Base-by-base conservation (phyloP, 371 early-diverging fungal genomes). In the Batkoa obscura region DNA sequence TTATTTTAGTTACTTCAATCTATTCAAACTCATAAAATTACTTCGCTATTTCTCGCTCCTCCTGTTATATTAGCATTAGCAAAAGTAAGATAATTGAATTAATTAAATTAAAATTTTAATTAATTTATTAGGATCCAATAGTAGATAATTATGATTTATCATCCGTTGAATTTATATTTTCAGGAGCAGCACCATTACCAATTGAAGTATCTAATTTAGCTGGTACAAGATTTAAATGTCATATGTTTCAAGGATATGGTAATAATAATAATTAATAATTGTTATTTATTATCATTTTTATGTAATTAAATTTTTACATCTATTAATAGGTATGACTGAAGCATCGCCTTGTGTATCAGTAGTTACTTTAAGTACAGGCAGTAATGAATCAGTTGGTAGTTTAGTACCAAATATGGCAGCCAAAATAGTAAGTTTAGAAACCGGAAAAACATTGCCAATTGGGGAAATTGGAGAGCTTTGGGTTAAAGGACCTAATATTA, bases 141-240 rank as follows among this genome's bases (percentile, higher is more conserved):
- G 83, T 84, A 9, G 66, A 68, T n/a, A 63, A 80, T 6, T 84
- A 73, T 59, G 73, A 86, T 57, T 58, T 89, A 36, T 67, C 76
- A 0, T 71, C 78, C 13, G 61, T 91, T 12, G 57, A 72, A 15
- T 62, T 64, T 35, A 55, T 87, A 4, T 60, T 75, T 12, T 79
- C 79, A 52, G 91, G 85, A 37, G 95, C 90, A 13, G 90, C 93
- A 1, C 91, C 91, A 8, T 66, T 93, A 1, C 67, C 78, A 13
- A 63, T 66, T 42, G 81, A 80, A 1, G 32, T 62, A 17, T 37
- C 49, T 3, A 43, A 51, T 9, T 23, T 34, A 12, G 49, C 57
- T 35, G 3, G 2, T 32, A 5, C 34, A 6, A 42, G n/a, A 4
- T 43, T 45, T 42, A 30, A 41, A 4, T 0, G 17, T 32, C n/a